These are phyloP conservation scores for Hyaloscypha variabilis DNA, from an alignment of 495 filamentous ascomycete genomes.

Conservation along the genomic window DNA sequence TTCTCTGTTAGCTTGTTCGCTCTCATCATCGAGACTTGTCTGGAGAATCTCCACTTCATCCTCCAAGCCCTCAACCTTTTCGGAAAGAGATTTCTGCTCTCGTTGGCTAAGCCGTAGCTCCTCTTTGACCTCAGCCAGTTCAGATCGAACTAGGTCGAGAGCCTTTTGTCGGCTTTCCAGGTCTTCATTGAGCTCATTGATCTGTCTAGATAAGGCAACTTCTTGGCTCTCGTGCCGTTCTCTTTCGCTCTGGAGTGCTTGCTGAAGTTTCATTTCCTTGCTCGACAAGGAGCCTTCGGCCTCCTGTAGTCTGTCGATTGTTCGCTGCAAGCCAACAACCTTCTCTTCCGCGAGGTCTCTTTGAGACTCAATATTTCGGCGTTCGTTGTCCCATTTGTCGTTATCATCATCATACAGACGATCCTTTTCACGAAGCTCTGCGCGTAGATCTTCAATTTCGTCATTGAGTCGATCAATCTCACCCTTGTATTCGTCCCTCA, in stretches of 20 bases:
- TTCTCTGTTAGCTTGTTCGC: slow-evolving; percentile 62
- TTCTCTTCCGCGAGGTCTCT: slow-evolving; percentile 69
- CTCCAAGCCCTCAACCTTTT: slow-evolving; percentile 74
- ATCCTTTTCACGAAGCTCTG: slow-evolving; percentile 75
- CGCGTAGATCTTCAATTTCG: slow-evolving; percentile 68
- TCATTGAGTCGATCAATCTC: slow-evolving; percentile 66
- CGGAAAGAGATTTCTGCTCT: slow-evolving; percentile 61
- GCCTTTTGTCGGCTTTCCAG: slow-evolving; percentile 54
- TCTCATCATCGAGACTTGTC: slow-evolving; percentile 73
- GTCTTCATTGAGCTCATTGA: slow-evolving; percentile 60
- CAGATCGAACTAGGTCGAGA: slow-evolving; percentile 56
- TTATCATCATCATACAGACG: slow-evolving; percentile 68
- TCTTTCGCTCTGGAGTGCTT: slow-evolving; percentile 61
- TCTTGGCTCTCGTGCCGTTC: slow-evolving; percentile 59
- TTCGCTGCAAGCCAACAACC: slow-evolving; percentile 68
- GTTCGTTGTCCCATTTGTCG: slow-evolving; percentile 71
- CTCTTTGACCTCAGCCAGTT: slow-evolving; percentile 64
- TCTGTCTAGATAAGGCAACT: slow-evolving; percentile 54
- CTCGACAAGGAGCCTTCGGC: slow-evolving; percentile 65
- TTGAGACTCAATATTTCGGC: slow-evolving; percentile 64
- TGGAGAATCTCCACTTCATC: slow-evolving; percentile 82
- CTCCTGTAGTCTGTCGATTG: slow-evolving; percentile 72
- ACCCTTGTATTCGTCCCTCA: slow-evolving; percentile 59
- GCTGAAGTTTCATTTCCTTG: slow-evolving; percentile 66
- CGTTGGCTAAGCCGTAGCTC: slow-evolving; percentile 68